Base-by-base conservation (phyloP, 345 rosid species). In the Eucalyptus grandis region DNA sequence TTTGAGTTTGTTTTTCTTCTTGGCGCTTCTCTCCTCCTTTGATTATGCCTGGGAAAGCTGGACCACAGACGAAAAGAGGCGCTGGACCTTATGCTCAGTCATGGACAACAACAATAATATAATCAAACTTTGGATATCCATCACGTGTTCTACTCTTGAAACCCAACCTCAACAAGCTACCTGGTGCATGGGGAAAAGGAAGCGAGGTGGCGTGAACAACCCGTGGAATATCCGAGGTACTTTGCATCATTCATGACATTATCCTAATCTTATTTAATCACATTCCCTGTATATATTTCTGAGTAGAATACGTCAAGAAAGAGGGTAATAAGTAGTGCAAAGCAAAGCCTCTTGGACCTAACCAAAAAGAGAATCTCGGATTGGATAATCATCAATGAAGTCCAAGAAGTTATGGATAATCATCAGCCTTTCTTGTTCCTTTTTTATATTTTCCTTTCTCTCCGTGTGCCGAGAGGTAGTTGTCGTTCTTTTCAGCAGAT, bases 91-190 rank as follows among this genome's bases (percentile, higher is more conserved):
- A 51, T 49, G 44, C 60, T 53, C 62, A 6, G 27, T 56, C 65
- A 34, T 49, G 54, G 60, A 21, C 53, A 49, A 87, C 19, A 21
- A 51, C 87, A 51, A 65, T 69, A 51, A 37, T 87, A 51, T 24
- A 27, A 77, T 87, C 58, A 83, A 54, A 58, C 86, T 81, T 88
- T 90, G 86, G 89, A 89, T 87, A 80, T 93, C 24, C 16, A 86
- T 88, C 89, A 96, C 93, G 95, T 88, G 91, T 60, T 88, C 85
- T 40, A 77, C 44, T 40, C 47, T 93, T 91, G 92, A 94, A 94
- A 93, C 92, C 94, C 91, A 67, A 96, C 94, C 92, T 50, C 92
- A 92, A 93, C 98, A 96, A 95, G 99, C 93, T 93, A 97, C 92
- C 97, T 92, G 34, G 90, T 89, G 69, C 80, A 46, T 88, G 92